Evolutionary conservation across 2,329 filamentous ascomycete genomes (phyloP), one percentile per base, ranked within the genome.

Genomic region (Cladobotryum protrusum): DNA sequence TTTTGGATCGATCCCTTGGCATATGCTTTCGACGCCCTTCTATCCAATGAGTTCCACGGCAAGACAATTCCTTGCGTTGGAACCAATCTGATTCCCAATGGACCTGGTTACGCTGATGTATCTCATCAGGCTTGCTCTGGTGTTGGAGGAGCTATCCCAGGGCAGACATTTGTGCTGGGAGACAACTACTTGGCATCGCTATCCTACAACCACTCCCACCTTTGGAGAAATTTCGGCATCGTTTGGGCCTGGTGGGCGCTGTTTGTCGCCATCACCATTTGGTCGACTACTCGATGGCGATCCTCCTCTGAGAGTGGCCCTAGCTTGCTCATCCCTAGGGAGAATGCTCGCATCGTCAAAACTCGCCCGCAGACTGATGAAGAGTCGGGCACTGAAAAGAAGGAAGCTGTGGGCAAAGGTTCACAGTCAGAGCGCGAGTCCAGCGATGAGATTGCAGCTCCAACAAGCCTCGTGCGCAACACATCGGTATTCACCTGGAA

Each of bases 401-500:
- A 50, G 46, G 52, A 53, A 36, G 37, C 37, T 29, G 24, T 9
- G 6, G 24, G 24, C 11, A 6, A 29, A 29, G 24, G 11, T 2
- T 29, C 24, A 9, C 24, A 29, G 24, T 8, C 24, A 8, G 24
- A 29, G 24, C 24, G 24, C 24, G 37, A 5, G 53, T 49, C 3
- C 42, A 55, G 65, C 55, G 45, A 67, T 61, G 45, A 29, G 24
- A 29, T 9, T 29, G 47, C 43, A 19, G 39, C 15, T 3, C 44
- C 46, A 19, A 48, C 49, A 4, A 60, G 72, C 29, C 70, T 86
- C 1, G 66, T 83, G 29, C 76, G 76, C 20, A 86, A 87, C 62
- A 84, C 78, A 0, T 83, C 81, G 0, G 72, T 86, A 0, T 87
- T 89, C 57, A 89, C 86, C 1, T 90, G 86, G 84, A 85, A 85